Percentiles rank a stretch among this genome's conserved stretches.
These are phyloP conservation scores for Erodium moschatum DNA, from an alignment of 441 rosid species.

Conservation along the genomic window DNA sequence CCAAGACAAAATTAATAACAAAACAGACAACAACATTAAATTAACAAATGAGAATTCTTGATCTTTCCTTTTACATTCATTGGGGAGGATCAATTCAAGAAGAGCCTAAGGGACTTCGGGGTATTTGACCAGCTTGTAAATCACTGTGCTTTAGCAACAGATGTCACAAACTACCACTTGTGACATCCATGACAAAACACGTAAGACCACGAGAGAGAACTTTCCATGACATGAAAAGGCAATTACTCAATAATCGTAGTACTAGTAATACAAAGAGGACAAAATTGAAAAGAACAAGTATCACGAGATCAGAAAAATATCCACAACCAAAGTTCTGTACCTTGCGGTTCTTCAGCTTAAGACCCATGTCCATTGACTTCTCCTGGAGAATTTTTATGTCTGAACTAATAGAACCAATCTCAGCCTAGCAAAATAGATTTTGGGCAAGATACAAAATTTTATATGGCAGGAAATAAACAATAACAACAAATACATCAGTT, in stretches of 20 bases:
- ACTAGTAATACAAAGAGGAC: neutral
- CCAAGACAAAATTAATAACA: neutral
- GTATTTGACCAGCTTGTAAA: neutral
- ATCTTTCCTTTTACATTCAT: neutral
- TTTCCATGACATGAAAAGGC: neutral
- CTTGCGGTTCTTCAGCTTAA: conserved; percentile 95
- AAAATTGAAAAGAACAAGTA: neutral
- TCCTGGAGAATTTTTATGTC: conserved; percentile 97
- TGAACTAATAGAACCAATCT: conserved; percentile 97
- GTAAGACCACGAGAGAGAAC: no score
- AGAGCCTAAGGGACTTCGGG: neutral
- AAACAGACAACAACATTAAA: neutral
- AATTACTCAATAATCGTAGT: no score
- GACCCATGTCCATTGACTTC: conserved; percentile 99
- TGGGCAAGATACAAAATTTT: neutral
- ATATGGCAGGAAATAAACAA: neutral
- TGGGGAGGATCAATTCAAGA: neutral
- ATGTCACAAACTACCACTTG: neutral
- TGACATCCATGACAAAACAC: neutral
- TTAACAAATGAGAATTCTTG: neutral
- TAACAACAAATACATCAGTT: neutral
- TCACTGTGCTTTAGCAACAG: neutral
- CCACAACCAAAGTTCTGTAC: conserved; percentile 24
- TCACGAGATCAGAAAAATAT: neutral
- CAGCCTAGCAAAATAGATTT: conserved; percentile 42